These are phyloP conservation scores for Metrosideros polymorpha DNA, from an alignment of 441 rosid species.

Conservation along the genomic window DNA sequence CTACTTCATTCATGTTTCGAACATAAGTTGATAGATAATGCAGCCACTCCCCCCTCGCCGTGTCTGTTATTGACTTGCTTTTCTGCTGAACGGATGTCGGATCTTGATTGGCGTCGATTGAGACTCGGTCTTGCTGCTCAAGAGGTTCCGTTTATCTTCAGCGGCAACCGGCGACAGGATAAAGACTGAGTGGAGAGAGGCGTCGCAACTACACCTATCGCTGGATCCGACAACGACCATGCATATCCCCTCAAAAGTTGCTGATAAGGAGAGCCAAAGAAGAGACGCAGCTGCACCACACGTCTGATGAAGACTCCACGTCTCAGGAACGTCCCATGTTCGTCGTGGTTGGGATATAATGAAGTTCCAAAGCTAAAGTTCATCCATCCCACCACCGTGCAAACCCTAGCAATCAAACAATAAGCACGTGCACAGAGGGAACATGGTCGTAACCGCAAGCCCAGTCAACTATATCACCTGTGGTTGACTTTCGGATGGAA, in stretches of 20 bases:
- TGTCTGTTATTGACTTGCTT: too few relatives aligned
- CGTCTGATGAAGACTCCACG: background rate
- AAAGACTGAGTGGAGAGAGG: background rate
- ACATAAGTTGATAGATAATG: too few relatives aligned
- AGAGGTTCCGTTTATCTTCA: background rate
- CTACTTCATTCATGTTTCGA: background rate
- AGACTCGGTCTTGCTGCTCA: too few relatives aligned
- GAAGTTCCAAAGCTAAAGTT: background rate
- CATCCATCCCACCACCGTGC: background rate
- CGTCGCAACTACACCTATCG: background rate
- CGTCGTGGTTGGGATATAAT: background rate
- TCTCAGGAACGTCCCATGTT: background rate
- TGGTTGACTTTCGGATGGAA: background rate
- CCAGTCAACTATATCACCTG: background rate
- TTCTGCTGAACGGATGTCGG: background rate
- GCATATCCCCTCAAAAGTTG: accelerated
- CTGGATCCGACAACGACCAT: background rate
- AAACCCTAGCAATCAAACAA: background rate
- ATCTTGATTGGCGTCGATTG: background rate
- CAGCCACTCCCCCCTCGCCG: too few relatives aligned
- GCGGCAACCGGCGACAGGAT: background rate
- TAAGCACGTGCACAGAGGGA: background rate
- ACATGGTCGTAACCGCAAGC: background rate
- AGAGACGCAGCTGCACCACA: background rate
- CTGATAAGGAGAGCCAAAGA: background rate